A percentile compares a stretch with the other conserved stretches of the same genome.
phyloP scores from a whole-genome alignment of 1,284 basidiomycete genomes.

The Sporisorium scitamineum region DNA sequence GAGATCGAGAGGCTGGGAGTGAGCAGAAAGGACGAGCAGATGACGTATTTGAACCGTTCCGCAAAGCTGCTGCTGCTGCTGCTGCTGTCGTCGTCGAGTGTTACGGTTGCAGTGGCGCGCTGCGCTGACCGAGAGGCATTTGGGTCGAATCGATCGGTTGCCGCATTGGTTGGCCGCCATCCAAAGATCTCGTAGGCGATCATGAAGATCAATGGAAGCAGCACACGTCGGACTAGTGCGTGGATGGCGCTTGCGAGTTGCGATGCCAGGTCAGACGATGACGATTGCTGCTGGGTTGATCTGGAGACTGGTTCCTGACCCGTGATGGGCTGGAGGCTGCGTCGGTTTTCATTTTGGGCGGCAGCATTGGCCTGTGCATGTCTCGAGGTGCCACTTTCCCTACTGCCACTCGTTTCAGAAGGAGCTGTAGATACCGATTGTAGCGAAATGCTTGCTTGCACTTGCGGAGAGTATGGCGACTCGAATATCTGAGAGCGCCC shows the following conservation, averaged over 20 bases:
- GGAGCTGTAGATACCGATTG: background rate
- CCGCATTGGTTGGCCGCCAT: background rate
- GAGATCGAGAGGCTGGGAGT: constrained; percentile 65
- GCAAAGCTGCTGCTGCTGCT: constrained; percentile 36
- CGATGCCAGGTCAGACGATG: background rate
- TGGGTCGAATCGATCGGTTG: background rate
- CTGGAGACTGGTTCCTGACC: background rate
- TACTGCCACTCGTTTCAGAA: background rate
- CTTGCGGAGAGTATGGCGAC: background rate
- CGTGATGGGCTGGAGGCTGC: background rate
- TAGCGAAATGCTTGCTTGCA: background rate
- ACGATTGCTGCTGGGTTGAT: background rate
- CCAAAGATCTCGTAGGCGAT: constrained; percentile 11
- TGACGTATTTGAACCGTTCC: constrained; percentile 63
- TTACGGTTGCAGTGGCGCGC: background rate
- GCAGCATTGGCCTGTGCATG: background rate
- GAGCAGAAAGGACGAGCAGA: constrained; percentile 66
- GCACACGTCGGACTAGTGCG: constrained; percentile 1
- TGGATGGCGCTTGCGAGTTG: constrained; percentile 6
- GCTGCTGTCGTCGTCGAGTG: constrained; percentile 3
- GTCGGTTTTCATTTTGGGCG: background rate
- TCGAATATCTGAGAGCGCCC: background rate
- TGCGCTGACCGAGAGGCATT: too few species aligned
- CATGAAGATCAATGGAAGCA: constrained; percentile 13
- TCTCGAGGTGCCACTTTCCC: background rate